Base-by-base conservation (phyloP, 2,329 filamentous ascomycete species). In the Sporothrix brasiliensis region DNA sequence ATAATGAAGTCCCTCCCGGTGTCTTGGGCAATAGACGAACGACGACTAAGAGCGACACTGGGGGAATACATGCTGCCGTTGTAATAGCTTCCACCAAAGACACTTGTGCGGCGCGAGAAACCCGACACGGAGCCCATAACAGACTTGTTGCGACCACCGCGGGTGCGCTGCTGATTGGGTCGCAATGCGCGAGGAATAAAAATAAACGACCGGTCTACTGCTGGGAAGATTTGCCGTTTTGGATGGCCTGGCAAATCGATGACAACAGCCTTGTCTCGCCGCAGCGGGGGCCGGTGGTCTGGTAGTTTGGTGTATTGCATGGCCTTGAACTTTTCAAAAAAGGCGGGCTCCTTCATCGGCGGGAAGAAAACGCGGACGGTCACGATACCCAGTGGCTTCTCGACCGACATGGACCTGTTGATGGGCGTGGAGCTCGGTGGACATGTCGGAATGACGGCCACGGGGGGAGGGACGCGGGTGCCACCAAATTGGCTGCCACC, bases 181-280 rank as follows among this genome's bases (percentile, higher is more conserved):
- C 95, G 89, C 82, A 97, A 87, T 13, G 94, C 94, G 74, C 95
- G 88, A 14, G 95, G 95, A 72, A 99, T 99, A 81, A 99, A 99
- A 76, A 97, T 97, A 79, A 99, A 99, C 0, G 95, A 98, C 74
- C 95, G 86, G 76, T 97, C 94, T 61, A 88, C 85, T 2, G 93
- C 91, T 6, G 95, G 95, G 80, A 95, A 97, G 72, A 97, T 94
- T 79, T 97, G 97, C 73, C 92, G 89, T 49, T 93, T 92, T 14
- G 88, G 84, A 73, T 91, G 87, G 39, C 91, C 86, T 1, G 95
- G 94, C 54, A 99, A 84, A 10, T 93, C 97, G 75, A 99, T 92
- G 67, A 95, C 91, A 53, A 98, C 95, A 9, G 95, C 95, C 79
- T 98, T 99, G 82, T 99, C 95, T 76, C 95, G 90, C 73, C 95